Conservation (phyloP, 306 rosid species). For the Potentilla sterilis region DNA sequence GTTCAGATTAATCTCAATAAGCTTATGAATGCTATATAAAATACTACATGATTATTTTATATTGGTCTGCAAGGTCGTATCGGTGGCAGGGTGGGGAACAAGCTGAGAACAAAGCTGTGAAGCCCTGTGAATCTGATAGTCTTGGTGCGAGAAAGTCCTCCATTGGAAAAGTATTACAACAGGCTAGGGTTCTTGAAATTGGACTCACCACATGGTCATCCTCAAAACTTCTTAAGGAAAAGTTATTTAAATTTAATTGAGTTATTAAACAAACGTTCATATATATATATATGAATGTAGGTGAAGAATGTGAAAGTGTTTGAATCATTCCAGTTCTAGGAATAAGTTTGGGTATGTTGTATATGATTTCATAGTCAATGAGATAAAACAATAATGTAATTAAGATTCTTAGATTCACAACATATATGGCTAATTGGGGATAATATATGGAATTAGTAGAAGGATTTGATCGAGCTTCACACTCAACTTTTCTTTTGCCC, state of each 20-base stretch:
- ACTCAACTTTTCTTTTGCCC: neutral
- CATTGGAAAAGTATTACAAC: neutral
- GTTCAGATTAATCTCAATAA: neutral
- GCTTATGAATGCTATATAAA: neutral
- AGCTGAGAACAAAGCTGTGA: slow-evolving; percentile 4
- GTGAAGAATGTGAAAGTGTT: slow-evolving; percentile 2
- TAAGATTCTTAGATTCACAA: neutral
- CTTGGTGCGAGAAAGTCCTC: neutral
- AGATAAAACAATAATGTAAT: neutral
- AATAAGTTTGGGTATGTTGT: neutral
- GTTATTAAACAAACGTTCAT: neutral
- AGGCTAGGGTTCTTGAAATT: neutral
- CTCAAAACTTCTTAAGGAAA: neutral
- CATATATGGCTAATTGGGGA: neutral
- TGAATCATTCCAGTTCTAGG: neutral
- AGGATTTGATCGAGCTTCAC: neutral
- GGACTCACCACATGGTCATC: slow-evolving; percentile 6
- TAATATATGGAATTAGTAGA: neutral
- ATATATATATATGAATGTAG: neutral
- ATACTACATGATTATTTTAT: neutral
- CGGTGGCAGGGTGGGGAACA: slow-evolving; percentile 15
- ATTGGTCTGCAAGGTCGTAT: slow-evolving; percentile 5
- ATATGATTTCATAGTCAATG: neutral
- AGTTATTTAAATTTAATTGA: neutral
- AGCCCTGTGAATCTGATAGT: too few species aligned